These are phyloP conservation scores for Sporothrix globosa DNA, from an alignment of 2,329 filamentous ascomycete genomes.

Conservation along the genomic window DNA sequence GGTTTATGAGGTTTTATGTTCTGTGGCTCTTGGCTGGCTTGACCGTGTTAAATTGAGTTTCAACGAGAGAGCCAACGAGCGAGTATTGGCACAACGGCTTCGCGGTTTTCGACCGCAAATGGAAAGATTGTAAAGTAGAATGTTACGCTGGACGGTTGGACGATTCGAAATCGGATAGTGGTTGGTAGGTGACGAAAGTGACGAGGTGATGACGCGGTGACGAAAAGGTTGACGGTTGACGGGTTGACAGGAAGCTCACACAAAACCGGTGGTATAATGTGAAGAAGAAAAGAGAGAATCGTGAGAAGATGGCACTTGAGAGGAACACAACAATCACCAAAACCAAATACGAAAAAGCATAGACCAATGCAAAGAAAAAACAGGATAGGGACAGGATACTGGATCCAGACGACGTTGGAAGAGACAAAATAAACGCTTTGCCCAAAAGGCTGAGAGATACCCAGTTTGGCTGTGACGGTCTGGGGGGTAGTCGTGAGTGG, in stretches of 20 bases:
- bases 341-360: neutral
- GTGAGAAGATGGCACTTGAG: slow-evolving; percentile 11
- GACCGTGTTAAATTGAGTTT: neutral
- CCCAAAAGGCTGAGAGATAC: slow-evolving; percentile 25
- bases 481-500: slow-evolving; percentile 7
- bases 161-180: slow-evolving; percentile 19
- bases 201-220: slow-evolving; percentile 20
- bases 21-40: neutral
- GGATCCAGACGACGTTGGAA: neutral
- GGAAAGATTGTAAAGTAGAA: neutral
- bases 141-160: slow-evolving; percentile 24
- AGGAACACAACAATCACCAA: neutral
- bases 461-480: slow-evolving; percentile 31
- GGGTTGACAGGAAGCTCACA: slow-evolving; percentile 2
- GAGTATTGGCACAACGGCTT: slow-evolving; percentile 11
- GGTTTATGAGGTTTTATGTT: neutral
- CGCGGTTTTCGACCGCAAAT: slow-evolving; percentile 21
- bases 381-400: neutral
- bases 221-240: neutral
- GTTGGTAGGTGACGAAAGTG: slow-evolving; percentile 4
- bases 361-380: slow-evolving; percentile 4
- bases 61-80: slow-evolving; percentile 8
- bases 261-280: neutral
- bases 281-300: neutral
- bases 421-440: slow-evolving; percentile 22